Conservation (phyloP, 2,329 filamentous ascomycete genomes). For the Ceratocystis eucalypticola region DNA sequence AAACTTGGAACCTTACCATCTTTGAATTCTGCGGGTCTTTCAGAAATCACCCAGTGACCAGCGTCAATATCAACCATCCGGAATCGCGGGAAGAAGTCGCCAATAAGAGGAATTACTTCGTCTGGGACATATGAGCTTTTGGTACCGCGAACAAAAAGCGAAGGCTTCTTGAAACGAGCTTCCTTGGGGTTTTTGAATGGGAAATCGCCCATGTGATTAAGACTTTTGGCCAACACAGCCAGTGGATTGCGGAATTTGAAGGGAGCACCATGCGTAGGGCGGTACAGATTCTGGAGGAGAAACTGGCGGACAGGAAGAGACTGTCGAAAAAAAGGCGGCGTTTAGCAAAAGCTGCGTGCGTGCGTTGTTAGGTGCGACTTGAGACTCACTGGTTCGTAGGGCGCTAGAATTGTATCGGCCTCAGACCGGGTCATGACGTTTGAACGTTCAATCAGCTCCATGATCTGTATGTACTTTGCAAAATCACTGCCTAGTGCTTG, state of each 20-base stretch:
- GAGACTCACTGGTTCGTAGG: slow-evolving; percentile 51
- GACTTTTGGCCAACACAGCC: slow-evolving; percentile 48
- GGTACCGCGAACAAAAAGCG: slow-evolving; percentile 69
- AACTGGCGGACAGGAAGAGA: slow-evolving; percentile 75
- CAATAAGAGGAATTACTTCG: slow-evolving; percentile 64
- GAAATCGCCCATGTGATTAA: slow-evolving; percentile 75
- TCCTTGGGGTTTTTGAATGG: slow-evolving; percentile 64
- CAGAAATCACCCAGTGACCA: slow-evolving; percentile 83
- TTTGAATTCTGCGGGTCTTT: slow-evolving; percentile 68
- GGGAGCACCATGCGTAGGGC: slow-evolving; percentile 35
- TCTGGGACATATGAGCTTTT: slow-evolving; percentile 68
- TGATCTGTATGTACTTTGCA: slow-evolving; percentile 64
- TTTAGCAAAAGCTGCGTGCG: neutral
- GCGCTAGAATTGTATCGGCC: slow-evolving; percentile 63
- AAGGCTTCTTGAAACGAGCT: slow-evolving; percentile 58
- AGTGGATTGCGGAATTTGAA: slow-evolving; percentile 73
- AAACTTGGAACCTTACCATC: slow-evolving; percentile 39
- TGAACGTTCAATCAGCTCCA: slow-evolving; percentile 65
- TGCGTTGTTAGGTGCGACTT: neutral
- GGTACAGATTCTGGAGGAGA: slow-evolving; percentile 70
- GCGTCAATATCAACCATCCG: slow-evolving; percentile 58
- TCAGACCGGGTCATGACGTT: slow-evolving; percentile 56
- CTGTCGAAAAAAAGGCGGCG: slow-evolving; percentile 25
- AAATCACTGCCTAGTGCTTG: slow-evolving; percentile 63
- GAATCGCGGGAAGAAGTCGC: slow-evolving; percentile 70